These are phyloP conservation scores for Xerocomus spinulosus DNA, from an alignment of 768 basidiomycete species.

Conservation along the genomic window DNA sequence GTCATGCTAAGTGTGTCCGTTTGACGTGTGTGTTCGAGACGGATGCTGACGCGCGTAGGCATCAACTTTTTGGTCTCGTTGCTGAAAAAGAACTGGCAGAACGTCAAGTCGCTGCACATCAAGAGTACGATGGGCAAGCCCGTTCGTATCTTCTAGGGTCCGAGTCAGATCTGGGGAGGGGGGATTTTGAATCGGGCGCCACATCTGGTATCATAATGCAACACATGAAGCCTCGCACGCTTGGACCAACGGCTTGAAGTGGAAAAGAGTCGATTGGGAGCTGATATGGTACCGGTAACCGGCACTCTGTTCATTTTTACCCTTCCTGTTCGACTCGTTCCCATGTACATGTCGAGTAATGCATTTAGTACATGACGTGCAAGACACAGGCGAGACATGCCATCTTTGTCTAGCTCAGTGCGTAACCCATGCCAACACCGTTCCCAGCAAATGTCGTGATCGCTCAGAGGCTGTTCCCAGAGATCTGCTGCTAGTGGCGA, in stretches of 20 bases:
- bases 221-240: conserved; percentile 97
- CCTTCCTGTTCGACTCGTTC: conserved; percentile 14
- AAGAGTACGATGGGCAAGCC: conserved; percentile 99
- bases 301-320: conserved; percentile 16
- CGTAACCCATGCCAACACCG: conserved; percentile 10
- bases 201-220: conserved; percentile 60
- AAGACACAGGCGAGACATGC: conserved; percentile 8
- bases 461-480: conserved; percentile 8
- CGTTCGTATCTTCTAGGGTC: conserved; percentile 78
- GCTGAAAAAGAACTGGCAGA: conserved; percentile 99
- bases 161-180: conserved; percentile 12
- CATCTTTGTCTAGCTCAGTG: not conserved
- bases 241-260: conserved; percentile 84
- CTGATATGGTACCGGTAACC: conserved; percentile 50
- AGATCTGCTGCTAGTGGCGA: not conserved
- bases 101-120: conserved; percentile 97
- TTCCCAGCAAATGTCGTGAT: conserved; percentile 4
- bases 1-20: conserved; percentile 84
- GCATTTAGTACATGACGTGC: conserved; percentile 11
- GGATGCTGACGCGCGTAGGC: conserved; percentile 42
- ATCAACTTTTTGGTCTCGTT: conserved; percentile 99
- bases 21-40: too few relatives aligned
- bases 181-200: conserved; percentile 15
- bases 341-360: conserved; percentile 19
- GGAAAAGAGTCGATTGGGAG: conserved; percentile 86